Evolutionary conservation across 768 basidiomycete species (phyloP).

Genomic region (Auriscalpium vulgare): DNA sequence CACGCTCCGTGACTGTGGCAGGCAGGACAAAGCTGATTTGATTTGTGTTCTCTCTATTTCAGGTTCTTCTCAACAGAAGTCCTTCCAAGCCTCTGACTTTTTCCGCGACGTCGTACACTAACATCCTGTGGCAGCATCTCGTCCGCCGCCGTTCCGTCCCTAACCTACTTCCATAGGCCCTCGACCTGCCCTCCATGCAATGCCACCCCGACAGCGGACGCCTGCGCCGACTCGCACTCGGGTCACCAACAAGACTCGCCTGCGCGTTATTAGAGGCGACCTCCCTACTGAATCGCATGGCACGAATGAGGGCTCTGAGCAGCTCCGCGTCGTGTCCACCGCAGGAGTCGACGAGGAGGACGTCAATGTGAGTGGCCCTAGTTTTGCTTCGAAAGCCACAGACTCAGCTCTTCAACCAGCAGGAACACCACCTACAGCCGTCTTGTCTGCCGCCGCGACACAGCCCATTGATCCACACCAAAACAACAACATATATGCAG

Average conservation of each 20-base stretch:
- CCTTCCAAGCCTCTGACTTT: too few relatives aligned
- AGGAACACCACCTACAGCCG: constrained; percentile 57
- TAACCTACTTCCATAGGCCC: too few relatives aligned
- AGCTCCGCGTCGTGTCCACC: constrained; percentile 70
- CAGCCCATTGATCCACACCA: constrained; percentile 31
- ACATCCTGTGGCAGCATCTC: too few relatives aligned
- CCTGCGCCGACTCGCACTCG: constrained; percentile 82
- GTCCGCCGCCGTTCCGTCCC: too few relatives aligned
- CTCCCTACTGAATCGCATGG: constrained; percentile 74
- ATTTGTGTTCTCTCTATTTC: too few relatives aligned
- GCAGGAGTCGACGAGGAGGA: constrained; percentile 91
- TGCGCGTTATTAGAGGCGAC: constrained; percentile 74
- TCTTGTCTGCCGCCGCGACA: constrained; percentile 46
- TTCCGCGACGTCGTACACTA: too few relatives aligned
- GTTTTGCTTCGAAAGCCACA: constrained; percentile 42
- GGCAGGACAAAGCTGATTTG: too few relatives aligned
- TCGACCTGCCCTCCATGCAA: constrained; percentile 59
- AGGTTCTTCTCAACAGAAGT: too few relatives aligned
- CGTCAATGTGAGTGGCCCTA: constrained; percentile 69
- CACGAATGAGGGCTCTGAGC: constrained; percentile 82
- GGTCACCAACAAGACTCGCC: constrained; percentile 88
- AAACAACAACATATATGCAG: constrained; percentile 25
- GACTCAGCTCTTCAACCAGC: constrained; percentile 32
- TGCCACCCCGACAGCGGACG: constrained; percentile 72
- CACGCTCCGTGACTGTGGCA: too few relatives aligned